Base-by-base conservation (phyloP, 106 monocot genomes). In the Cymbidium sinense region DNA sequence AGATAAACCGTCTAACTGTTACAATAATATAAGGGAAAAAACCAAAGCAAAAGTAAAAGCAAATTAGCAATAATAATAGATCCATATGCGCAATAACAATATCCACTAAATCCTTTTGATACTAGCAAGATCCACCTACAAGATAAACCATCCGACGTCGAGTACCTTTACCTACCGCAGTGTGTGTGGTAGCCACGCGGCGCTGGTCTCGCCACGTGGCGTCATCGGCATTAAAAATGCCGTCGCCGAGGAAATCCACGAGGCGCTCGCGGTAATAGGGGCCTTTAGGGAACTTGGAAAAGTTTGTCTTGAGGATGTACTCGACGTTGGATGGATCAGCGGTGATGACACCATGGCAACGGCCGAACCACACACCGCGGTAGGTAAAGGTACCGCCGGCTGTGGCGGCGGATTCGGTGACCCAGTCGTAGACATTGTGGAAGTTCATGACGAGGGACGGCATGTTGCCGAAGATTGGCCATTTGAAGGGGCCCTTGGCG, bases 191-290 rank as follows among this genome's bases (percentile, higher is more conserved):
- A 27, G 91, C 91, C 7, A 88, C 91, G 6, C 88, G 80, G n/a
- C 96, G 86, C 85, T 98, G 96, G 34, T 87, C 88, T 44, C 81
- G 79, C 96, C 96, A 98, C 19, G 13, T 28, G 30, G 75, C 74
- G 54, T 75, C 86, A 76, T 98, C 96, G 43, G 94, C 93, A 81
- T 98, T 98, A 87, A 98, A 98, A 51, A 98, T 98, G 34, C 96
- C 96, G 50, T 87, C 88, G 41, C 96, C 96, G 31, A 98, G 94
- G 51, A 98, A 78, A 39, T 98, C 96, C 15, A 25, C 51, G 77
- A 98, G 94, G 30, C 96, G 75, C 74, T 98, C 96, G 4, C 86
- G 83, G 86, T 83, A 98, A 80, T 92, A 90, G 19, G 64, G 55
- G 0, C 96, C 96, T 31, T 98, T 98, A 58, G 96, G 96, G 84